Percentiles rank a stretch among this genome's conserved stretches.
Evolutionary conservation across 352 stramenopile species (phyloP).

Genomic region (Phytophthora pini): DNA sequence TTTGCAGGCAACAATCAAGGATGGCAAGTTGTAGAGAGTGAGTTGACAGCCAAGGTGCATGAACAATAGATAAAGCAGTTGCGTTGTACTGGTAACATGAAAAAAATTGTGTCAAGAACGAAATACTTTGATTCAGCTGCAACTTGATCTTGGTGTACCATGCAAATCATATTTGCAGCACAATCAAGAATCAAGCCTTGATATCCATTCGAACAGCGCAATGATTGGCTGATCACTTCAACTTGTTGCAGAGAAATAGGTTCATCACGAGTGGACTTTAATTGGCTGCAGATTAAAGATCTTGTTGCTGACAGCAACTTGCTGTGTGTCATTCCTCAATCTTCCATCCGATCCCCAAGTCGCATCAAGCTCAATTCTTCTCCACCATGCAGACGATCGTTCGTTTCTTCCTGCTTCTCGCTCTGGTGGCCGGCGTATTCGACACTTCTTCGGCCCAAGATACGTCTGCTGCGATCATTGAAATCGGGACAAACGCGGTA

Average conservation of each 20-base stretch:
- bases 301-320: neutral
- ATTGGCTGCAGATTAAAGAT: neutral
- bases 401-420: conserved; percentile 14
- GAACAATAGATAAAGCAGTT: conserved; percentile 7
- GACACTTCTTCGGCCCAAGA: conserved; percentile 11
- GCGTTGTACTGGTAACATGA: neutral
- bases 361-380: conserved; percentile 1
- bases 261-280: conserved; percentile 9
- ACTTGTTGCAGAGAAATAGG: conserved; percentile 13
- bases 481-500: conserved; percentile 9
- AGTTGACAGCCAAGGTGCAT: neutral
- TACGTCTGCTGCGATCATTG: neutral
- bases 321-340: conserved; percentile 16
- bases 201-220: conserved; percentile 6
- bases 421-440: conserved; percentile 8
- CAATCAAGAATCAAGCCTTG: no score
- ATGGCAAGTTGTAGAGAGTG: no score
- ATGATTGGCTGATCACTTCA: conserved; percentile 5
- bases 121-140: neutral
- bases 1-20: no score
- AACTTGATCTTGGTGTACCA: neutral
- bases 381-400: conserved; percentile 5
- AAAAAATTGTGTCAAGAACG: neutral
- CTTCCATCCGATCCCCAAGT: conserved; percentile 10
- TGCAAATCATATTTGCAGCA: neutral